Percentiles rank a stretch among this genome's conserved stretches.
Evolutionary conservation across 306 rosid species (phyloP).

Genomic region (Senna tora): DNA sequence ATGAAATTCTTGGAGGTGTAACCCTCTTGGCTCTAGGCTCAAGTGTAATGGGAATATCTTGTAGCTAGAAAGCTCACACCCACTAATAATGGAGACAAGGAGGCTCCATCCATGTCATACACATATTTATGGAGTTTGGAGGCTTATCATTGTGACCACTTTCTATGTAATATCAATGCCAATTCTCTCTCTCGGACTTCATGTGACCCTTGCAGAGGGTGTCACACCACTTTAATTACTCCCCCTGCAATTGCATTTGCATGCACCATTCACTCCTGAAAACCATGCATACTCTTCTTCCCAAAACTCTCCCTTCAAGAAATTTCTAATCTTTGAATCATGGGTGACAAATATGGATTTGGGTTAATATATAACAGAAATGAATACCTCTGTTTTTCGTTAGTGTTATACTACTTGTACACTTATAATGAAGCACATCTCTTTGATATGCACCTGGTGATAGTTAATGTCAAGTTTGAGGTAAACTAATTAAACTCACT

Average conservation of each 20-base stretch:
- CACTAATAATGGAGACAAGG: conserved; percentile 17
- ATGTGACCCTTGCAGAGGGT: conserved; percentile 29
- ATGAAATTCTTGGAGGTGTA: background rate
- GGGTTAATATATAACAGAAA: too few relatives aligned
- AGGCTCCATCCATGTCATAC: background rate
- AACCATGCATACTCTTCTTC: conserved; percentile 7
- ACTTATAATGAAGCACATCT: too few relatives aligned
- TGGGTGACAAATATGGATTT: too few relatives aligned
- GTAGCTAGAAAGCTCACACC: background rate
- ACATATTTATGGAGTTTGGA: conserved; percentile 38
- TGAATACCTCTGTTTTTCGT: too few relatives aligned
- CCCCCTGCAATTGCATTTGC: conserved; percentile 21
- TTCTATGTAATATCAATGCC: conserved; percentile 2
- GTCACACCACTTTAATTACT: conserved; percentile 23
- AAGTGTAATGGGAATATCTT: too few relatives aligned
- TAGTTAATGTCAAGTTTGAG: too few relatives aligned
- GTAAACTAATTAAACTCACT: too few relatives aligned
- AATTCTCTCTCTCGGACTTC: conserved; percentile 27
- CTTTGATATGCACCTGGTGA: too few relatives aligned
- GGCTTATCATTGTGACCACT: conserved; percentile 30
- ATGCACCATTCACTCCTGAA: background rate
- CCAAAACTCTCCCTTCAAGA: too few relatives aligned
- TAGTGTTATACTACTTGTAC: too few relatives aligned
- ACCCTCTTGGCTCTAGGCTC: background rate
- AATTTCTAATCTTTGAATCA: too few relatives aligned